Conservation (phyloP, 1,139 yeast genomes). For the Hyphopichia khmerensis region DNA sequence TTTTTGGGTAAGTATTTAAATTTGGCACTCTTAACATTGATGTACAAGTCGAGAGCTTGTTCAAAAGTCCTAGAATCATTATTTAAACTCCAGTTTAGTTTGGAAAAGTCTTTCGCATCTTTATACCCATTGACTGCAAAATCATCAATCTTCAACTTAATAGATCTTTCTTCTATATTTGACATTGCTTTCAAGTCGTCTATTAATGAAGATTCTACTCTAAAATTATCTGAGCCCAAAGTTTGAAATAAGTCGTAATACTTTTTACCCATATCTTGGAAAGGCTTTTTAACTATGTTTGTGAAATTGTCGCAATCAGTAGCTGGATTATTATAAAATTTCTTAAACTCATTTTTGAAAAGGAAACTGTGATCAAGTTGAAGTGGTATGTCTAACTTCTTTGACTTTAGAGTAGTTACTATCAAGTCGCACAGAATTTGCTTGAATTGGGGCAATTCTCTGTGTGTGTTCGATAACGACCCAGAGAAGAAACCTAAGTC, state of each 20-base stretch:
- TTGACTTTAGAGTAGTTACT: slow-evolving; percentile 32
- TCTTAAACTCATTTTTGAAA: slow-evolving; percentile 19
- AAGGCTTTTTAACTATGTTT: slow-evolving; percentile 21
- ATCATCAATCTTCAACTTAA: slow-evolving; percentile 22
- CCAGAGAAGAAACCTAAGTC: slow-evolving; percentile 12
- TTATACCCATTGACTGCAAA: slow-evolving; percentile 7
- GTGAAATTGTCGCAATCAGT: slow-evolving; percentile 26
- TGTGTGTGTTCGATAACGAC: slow-evolving; percentile 4
- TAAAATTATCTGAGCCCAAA: slow-evolving; percentile 26
- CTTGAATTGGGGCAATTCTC: slow-evolving; percentile 29
- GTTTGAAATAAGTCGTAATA: slow-evolving; percentile 18
- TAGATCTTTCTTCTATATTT: slow-evolving; percentile 23
- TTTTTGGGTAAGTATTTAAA: not conserved
- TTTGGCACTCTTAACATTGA: not conserved
- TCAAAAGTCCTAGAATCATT: not conserved
- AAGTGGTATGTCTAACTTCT: slow-evolving; percentile 33
- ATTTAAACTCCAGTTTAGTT: not conserved
- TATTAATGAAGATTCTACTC: slow-evolving; percentile 27
- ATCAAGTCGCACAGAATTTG: slow-evolving; percentile 29
- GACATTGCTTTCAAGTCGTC: slow-evolving; percentile 32
- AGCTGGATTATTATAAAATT: slow-evolving; percentile 8
- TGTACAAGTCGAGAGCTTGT: not conserved
- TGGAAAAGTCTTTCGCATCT: not conserved
- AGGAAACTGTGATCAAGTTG: slow-evolving; percentile 43
- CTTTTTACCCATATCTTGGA: slow-evolving; percentile 18